Evolutionary conservation across 2,329 filamentous ascomycete species (phyloP).

Genomic region (Colletotrichum coccodes): DNA sequence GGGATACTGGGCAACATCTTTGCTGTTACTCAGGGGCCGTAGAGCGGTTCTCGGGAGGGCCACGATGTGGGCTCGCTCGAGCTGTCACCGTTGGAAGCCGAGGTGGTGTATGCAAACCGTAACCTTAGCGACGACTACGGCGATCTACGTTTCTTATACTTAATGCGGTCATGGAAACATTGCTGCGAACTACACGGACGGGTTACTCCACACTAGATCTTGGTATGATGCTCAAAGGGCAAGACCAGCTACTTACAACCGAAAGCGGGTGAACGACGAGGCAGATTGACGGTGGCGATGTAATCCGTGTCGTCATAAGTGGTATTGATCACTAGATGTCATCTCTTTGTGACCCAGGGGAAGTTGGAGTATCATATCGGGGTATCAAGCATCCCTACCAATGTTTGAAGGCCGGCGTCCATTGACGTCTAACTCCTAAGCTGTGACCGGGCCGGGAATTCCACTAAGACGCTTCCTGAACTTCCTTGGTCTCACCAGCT

Average conservation of each 20-base stretch:
- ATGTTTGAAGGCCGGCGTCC: not conserved
- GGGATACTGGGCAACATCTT: constrained; percentile 50
- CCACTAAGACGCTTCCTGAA: not conserved
- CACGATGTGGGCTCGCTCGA: not conserved
- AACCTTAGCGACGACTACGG: no score
- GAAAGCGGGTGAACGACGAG: not conserved
- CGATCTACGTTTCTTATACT: not conserved
- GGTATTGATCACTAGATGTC: not conserved
- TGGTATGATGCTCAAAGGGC: no score
- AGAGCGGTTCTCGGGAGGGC: constrained; percentile 2
- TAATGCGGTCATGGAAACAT: no score
- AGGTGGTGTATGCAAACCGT: not conserved
- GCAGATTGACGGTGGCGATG: no score
- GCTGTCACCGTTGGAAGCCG: not conserved
- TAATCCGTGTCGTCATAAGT: not conserved
- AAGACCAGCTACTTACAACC: not conserved
- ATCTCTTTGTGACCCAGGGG: not conserved
- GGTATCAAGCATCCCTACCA: constrained; percentile 25
- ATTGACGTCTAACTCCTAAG: not conserved
- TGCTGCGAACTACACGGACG: not conserved
- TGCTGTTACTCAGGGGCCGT: constrained; percentile 48
- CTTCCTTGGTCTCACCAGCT: not conserved
- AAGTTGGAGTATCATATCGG: not conserved
- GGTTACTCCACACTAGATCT: no score
- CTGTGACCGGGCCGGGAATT: not conserved